phyloP scores from a whole-genome alignment of 768 basidiomycete genomes.

The Clavulina sp. region DNA sequence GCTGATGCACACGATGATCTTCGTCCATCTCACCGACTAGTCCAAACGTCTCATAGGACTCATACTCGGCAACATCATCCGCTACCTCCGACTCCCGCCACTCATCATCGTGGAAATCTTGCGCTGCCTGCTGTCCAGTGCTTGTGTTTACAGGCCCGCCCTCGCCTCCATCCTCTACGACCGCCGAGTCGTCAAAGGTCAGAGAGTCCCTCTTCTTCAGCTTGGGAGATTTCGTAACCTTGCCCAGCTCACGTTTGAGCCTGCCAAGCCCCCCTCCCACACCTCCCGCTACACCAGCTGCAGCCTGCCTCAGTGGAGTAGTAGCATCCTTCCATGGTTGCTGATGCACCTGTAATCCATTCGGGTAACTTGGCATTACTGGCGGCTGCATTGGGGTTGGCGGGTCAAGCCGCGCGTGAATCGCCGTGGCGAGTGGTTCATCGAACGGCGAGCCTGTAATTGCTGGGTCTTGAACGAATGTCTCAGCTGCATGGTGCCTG shows the following conservation, averaged over 20 bases:
- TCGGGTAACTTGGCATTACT: constrained; percentile 66
- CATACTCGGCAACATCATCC: neutral
- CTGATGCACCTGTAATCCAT: constrained; percentile 22
- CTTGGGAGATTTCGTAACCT: neutral
- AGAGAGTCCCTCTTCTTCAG: neutral
- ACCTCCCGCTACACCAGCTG: constrained; percentile 32
- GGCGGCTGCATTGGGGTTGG: constrained; percentile 21
- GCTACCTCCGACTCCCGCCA: neutral
- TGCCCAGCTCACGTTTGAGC: constrained; percentile 36
- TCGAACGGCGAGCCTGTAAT: constrained; percentile 34
- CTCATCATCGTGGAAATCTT: neutral
- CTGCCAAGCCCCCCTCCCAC: constrained; percentile 45
- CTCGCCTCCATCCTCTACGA: neutral
- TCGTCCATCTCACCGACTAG: neutral
- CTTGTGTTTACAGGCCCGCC: neutral
- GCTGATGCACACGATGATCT: neutral
- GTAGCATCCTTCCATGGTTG: constrained; percentile 5
- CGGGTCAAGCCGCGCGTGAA: constrained; percentile 42
- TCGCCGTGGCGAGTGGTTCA: constrained; percentile 59
- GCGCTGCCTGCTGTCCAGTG: neutral
- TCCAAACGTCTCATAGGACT: neutral
- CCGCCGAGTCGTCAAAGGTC: neutral
- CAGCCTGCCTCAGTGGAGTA: constrained; percentile 19
- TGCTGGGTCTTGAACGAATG: constrained; percentile 3
- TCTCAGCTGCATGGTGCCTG: neutral